Percentiles rank a stretch among this genome's conserved stretches.
Evolutionary conservation across 495 filamentous ascomycete genomes (phyloP).

Genomic region (Wilcoxina mikolae): DNA sequence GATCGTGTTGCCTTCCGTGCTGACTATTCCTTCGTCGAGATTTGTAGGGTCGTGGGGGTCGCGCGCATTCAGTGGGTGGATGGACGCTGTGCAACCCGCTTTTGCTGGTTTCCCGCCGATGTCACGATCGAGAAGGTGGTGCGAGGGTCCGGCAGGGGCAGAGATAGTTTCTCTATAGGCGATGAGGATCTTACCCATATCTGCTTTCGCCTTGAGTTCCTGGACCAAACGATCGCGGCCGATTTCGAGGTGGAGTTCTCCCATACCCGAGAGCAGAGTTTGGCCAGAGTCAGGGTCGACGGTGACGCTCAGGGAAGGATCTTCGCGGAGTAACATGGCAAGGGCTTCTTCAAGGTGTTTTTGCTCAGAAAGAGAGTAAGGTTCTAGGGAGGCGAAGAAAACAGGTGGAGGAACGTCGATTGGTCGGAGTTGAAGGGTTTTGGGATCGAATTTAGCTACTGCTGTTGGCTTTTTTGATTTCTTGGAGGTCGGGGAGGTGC

Average conservation of each 20-base stretch:
- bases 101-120: constrained; percentile 65
- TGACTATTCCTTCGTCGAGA: constrained; percentile 6
- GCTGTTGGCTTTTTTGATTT: constrained; percentile 6
- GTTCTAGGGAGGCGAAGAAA: constrained; percentile 87
- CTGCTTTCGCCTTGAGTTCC: constrained; percentile 76
- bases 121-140: constrained; percentile 55
- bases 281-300: constrained; percentile 84
- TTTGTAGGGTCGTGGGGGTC: not conserved
- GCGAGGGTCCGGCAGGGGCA: constrained; percentile 37
- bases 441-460: constrained; percentile 34
- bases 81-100: constrained; percentile 54
- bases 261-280: constrained; percentile 89
- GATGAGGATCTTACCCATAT: constrained; percentile 88
- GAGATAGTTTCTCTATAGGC: constrained; percentile 76
- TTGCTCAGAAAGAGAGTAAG: constrained; percentile 59
- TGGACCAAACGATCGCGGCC: constrained; percentile 73
- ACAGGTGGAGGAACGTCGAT: constrained; percentile 86
- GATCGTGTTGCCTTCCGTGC: constrained; percentile 16
- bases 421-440: constrained; percentile 67
- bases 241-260: constrained; percentile 93
- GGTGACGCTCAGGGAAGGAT: constrained; percentile 78
- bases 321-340: constrained; percentile 67
- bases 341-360: constrained; percentile 66
- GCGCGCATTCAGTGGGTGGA: constrained; percentile 41
- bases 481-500: not conserved